Base-by-base conservation (phyloP, 1,139 yeast genomes). In the Candida pseudocylindracea region DNA sequence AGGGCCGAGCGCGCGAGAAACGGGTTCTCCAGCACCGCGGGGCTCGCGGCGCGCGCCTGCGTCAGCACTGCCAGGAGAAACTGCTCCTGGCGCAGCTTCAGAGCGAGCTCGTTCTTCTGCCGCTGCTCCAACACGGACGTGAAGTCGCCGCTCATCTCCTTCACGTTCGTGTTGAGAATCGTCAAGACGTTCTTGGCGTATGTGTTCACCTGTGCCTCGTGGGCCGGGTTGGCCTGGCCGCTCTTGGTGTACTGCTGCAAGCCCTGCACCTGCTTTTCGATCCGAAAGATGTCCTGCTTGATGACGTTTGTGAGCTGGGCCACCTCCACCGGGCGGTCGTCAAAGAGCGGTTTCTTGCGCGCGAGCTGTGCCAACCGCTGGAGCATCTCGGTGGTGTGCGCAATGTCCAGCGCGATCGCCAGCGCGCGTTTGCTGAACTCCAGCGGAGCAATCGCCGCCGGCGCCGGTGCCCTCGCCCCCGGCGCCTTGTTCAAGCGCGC, bases 241-340 rank as follows among this genome's bases (percentile, higher is more conserved):
- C 67, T 71, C 37, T 59, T 62, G 33, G 61, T 57, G 43, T 56
- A 65, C 39, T 55, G 54, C 46, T 75, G 81, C 36, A 81, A 55
- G 33, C 63, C 67, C 41, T 74, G 74, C 41, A 88, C 61, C 41
- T 66, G 69, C 43, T 78, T 75, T 46, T 83, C 94, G 37, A 91
- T 72, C 42, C 73, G 68, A 48, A 85, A 76, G 30, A 91, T 80
- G 48, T 83, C 93, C 49, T 88, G 94, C 47, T 88, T 91, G 45
- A 88, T 83, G 32, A 88, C 78, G 46, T 76, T 80, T 1, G 98
- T 83, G 41, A 91, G 60, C 50, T 88, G 95, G 12, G 88, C 80
- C 38, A 91, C 80, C 48, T 88, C 98, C 26, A 79, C 73, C 1
- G 98, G 95, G 42, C 78, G 73, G 51, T 91, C 98, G 48, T 85